Percentiles rank a stretch among this genome's conserved stretches.
These are phyloP conservation scores for Cicer bijugum DNA, from an alignment of 306 rosid genomes.

Conservation along the genomic window DNA sequence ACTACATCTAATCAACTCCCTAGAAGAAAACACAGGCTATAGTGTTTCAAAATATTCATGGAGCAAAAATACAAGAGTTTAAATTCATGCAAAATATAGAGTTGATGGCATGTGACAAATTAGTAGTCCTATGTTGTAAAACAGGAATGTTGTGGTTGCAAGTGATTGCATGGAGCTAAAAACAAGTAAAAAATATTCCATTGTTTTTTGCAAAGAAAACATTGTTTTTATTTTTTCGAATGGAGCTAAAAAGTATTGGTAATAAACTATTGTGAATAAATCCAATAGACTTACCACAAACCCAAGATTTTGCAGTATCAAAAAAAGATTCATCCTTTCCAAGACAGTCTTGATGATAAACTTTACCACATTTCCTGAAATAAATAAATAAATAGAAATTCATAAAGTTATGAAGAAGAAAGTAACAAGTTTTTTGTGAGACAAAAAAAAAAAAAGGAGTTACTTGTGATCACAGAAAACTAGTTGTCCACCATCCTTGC, in stretches of 20 bases:
- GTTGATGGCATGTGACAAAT: conserved; percentile 1
- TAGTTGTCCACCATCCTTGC: conserved; percentile 59
- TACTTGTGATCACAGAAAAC: conserved; percentile 48
- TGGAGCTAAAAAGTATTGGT: neutral
- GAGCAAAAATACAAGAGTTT: no score
- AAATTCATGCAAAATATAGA: neutral
- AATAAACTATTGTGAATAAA: neutral
- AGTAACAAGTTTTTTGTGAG: neutral
- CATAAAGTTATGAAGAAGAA: neutral
- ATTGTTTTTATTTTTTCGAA: no score
- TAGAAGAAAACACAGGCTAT: no score
- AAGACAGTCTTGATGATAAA: conserved; percentile 64
- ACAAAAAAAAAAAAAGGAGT: neutral
- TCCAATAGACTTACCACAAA: conserved; percentile 60
- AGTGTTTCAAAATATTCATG: no score
- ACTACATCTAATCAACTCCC: no score
- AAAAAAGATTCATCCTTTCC: conserved; percentile 40
- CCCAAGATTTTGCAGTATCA: conserved; percentile 46
- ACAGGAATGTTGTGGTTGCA: neutral
- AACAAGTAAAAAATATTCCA: no score
- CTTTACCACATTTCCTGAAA: conserved; percentile 66
- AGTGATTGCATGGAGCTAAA: no score
- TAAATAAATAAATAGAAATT: neutral
- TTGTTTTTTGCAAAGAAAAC: no score
- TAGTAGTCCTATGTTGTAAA: neutral